Evolutionary conservation across 2,329 filamentous ascomycete genomes (phyloP), one percentile per base, ranked within the genome.

Genomic region (Xylariaceae sp.): DNA sequence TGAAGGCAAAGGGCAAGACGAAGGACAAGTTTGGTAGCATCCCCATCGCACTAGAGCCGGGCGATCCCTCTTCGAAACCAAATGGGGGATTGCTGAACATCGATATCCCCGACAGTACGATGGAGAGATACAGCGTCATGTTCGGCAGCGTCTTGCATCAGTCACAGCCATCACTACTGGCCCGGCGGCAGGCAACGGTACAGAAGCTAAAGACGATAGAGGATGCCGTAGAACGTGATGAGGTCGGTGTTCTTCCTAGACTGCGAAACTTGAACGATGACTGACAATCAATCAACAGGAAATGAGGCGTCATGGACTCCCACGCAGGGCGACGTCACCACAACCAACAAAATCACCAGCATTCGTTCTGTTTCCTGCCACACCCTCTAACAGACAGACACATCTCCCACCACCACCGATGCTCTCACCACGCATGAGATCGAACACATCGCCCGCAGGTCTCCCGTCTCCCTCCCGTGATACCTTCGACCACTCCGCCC

Each of bases 51-150:
- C 37, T 52, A 22, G 52, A 55, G 19, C 40, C 48, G 13, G 19
- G 22, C n/a, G n/a, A n/a, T 16, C 22, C 6, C 6, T 37, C 39
- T 12, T 41, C 50, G 37, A 34, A 22, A 39, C 38, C 24, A 30
- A 17, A 33, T 35, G n/a, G 42, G n/a, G 52, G 49, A 9, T 62
- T 84, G 6, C 68, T 96, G 16, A 74, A 89, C 53, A 76, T 96
- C 13, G 80, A 90, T 39, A 93, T 96, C 43, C 90, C 91, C 1
- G 77, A 78, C 37, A 75, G 87, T 41, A 80, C 85, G 48, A 73
- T 97, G 74, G 91, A 96, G 60, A 74, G 91, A 37, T 97, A 95
- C 54, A 95, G 89, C 53, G 78, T 96, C 50, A 96, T 96, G 90
- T 96, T 97, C 58, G 81, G 83, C 41, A 78, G 78, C 29, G 72